phyloP scores from a whole-genome alignment of 805 yeast species.

The Sporopachydermia lactativora region DNA sequence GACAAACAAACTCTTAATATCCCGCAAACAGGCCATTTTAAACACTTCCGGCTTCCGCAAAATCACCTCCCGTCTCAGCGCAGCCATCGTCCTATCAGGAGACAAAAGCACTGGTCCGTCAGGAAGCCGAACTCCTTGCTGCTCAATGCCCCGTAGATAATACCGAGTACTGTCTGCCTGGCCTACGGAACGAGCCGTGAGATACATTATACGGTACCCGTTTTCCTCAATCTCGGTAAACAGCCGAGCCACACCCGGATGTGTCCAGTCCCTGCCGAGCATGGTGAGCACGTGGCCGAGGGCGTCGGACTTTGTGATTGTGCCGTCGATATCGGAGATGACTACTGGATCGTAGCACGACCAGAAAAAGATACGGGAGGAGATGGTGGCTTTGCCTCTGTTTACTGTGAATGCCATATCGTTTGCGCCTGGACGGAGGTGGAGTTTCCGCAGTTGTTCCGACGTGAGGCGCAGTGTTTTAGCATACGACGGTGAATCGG shows the following conservation, averaged over 20 bases:
- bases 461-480: constrained; percentile 85
- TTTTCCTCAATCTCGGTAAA: constrained; percentile 77
- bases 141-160: constrained; percentile 64
- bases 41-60: constrained; percentile 95
- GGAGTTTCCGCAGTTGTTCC: constrained; percentile 67
- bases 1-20: constrained; percentile 60
- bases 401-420: constrained; percentile 67
- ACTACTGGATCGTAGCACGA: constrained; percentile 75
- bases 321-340: constrained; percentile 94
- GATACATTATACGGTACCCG: constrained; percentile 86
- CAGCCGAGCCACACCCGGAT: constrained; percentile 83
- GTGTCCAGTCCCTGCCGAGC: constrained; percentile 97
- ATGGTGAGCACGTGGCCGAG: constrained; percentile 89
- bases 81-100: constrained; percentile 96
- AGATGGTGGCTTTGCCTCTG: constrained; percentile 66
- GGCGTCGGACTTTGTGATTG: constrained; percentile 95
- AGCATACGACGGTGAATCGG: constrained; percentile 36
- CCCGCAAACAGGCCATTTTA: constrained; percentile 92
- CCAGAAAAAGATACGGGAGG: constrained; percentile 74
- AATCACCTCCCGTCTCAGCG: constrained; percentile 80
- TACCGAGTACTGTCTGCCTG: constrained; percentile 86
- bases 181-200: constrained; percentile 92
- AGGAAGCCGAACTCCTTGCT: constrained; percentile 64
- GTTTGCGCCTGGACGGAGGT: constrained; percentile 68
- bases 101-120: constrained; percentile 87